Evolutionary conservation across 2,329 filamentous ascomycete genomes (phyloP), one percentile per base, ranked within the genome.

Genomic region (Drechslerella coelobrocha): DNA sequence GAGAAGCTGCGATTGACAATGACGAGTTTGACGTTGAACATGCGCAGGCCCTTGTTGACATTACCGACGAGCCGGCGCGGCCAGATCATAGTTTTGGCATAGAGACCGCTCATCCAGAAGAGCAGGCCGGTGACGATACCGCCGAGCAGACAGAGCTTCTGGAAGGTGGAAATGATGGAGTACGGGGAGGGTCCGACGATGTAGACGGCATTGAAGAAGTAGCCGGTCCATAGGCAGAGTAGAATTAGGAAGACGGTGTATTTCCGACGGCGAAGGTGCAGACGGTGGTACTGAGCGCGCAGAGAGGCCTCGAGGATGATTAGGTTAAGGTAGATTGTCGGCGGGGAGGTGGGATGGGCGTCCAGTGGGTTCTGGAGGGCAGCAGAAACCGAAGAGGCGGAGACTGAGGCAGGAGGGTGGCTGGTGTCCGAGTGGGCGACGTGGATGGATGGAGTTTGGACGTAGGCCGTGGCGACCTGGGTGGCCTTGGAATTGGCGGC

Each of bases 271-370:
- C 94, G 88, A 50, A 92, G 90, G 68, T 93, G 90, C 47, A 97
- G 84, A 73, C 92, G 90, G 62, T 99, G 87, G 80, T 95, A 97
- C 77, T 99, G 94, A 23, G 91, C 88, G 74, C 94, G 91, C 34
- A 99, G 83, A 3, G 92, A 96, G 52, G 91, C 92, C 79, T 99
- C 94, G 79, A 99, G 90, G 76, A 99, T 95, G 68, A 99, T 85
- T 23, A 99, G 88, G 80, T 99, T 99, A 76, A 99, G 87, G 81
- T 99, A 99, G 77, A 99, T 97, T 83, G 96, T 94, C 60, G 91
- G 91, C 48, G 92, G 92, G 14, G 91, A 91, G 77, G 90, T 93
- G n/a, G 92, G 92, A 14, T 93, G 86, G 72, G 88, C 87, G 75
- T 87, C 88, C 73, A 93, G 85, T 26, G 91, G 91, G 78, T 95